Base-by-base conservation (phyloP, 805 yeast species). In the Candida tallmaniae region DNA sequence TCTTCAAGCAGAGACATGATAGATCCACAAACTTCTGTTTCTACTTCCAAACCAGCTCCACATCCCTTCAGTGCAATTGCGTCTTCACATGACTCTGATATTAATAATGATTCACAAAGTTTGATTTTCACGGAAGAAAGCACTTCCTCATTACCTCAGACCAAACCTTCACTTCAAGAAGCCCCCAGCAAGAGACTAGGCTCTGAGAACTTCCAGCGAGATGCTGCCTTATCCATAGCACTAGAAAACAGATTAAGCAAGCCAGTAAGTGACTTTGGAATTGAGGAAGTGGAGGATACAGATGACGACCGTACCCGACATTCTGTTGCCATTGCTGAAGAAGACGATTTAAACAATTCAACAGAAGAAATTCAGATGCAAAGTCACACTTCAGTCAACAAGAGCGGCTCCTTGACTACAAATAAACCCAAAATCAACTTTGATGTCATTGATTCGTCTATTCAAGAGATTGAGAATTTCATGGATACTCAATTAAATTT, bases 391-490 rank as follows among this genome's bases (percentile, higher is more conserved):
- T 8, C 8, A 7, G 7, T 24, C 6, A 8, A 8, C 14, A 14
- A n/a, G 8, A 6, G 7, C 6, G 6, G 20, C 6, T 16, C 18
- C 6, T 14, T 24, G 7, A 7, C 29, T 7, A 13, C 12, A 13
- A 28, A 9, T 8, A 15, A 23, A 15, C 13, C 29, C 5, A 31
- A 31, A 18, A 31, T 16, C 6, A 31, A 31, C 14, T 31, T 24
- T 8, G 34, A 31, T 17, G 45, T 51, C 8, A 51, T 59, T 12
- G 59, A 60, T 36, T 39, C 57, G 2, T 60, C 69, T 2, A 64
- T 65, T 29, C 63, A 61, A 41, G 72, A 65, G 27, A 58, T 65
- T 23, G 67, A 62, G 35, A 57, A 54, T 31, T 58, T 59, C 45
- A 56, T 65, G 58, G 65, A 60, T 32, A 48, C 59, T 2, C 63